These are phyloP conservation scores for Ogataea chonburiensis DNA, from an alignment of 805 yeast species.

Conservation along the genomic window DNA sequence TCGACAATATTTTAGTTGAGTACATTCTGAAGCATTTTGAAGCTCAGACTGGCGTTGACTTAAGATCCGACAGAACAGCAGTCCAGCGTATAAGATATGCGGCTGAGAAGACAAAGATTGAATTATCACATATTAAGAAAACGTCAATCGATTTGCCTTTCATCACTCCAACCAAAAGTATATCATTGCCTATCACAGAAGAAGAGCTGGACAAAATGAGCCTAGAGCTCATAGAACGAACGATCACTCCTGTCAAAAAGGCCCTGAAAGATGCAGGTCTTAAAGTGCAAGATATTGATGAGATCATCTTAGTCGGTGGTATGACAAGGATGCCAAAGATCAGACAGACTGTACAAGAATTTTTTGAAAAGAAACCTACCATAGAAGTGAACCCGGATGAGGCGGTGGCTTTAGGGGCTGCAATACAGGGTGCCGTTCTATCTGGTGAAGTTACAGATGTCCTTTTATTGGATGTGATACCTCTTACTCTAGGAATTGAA, in stretches of 20 bases:
- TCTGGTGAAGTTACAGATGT: conserved; percentile 95
- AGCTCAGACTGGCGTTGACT: conserved; percentile 62
- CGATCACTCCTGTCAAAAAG: conserved; percentile 75
- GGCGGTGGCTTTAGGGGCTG: conserved; percentile 96
- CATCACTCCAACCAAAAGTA: conserved; percentile 53
- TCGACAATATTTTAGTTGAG: conserved; percentile 80
- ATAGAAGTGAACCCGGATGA: conserved; percentile 94
- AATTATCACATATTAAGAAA: conserved; percentile 68
- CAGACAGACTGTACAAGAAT: conserved; percentile 66
- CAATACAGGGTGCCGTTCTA: conserved; percentile 94
- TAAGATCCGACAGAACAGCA: conserved; percentile 67
- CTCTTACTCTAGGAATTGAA: conserved; percentile 89
- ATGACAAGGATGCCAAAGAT: conserved; percentile 94
- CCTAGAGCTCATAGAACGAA: conserved; percentile 61
- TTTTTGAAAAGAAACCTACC: conserved; percentile 82
- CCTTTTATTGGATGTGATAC: conserved; percentile 83
- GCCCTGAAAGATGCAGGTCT: conserved; percentile 81
- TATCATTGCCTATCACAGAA: conserved; percentile 46
- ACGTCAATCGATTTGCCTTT: conserved; percentile 82
- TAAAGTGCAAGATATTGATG: conserved; percentile 63
- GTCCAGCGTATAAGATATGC: conserved; percentile 86
- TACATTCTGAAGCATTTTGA: conserved; percentile 78
- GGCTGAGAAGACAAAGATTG: conserved; percentile 87
- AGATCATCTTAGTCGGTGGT: conserved; percentile 85
- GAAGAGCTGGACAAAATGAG: conserved; percentile 50